These are phyloP conservation scores for Protomyces lactucae-debilis DNA, from an alignment of 1,139 yeast species.

Conservation along the genomic window DNA sequence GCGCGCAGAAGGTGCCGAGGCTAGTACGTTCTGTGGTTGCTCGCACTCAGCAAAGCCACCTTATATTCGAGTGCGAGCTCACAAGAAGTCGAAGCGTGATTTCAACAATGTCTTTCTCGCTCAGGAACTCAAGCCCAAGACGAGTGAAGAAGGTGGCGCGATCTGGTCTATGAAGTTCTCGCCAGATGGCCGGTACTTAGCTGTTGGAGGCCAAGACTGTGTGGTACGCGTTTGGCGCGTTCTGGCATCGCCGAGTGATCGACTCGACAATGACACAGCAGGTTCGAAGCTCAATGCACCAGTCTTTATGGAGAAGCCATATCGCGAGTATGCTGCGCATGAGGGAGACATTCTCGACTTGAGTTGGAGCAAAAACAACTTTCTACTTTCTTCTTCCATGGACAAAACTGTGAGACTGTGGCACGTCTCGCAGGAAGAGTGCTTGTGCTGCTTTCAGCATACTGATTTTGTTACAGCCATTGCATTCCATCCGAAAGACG, in stretches of 20 bases:
- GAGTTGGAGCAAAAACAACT: conserved; percentile 87
- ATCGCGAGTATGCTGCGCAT: conserved; percentile 62
- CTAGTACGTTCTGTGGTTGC: conserved; percentile 37
- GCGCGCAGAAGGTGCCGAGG: conserved; percentile 40
- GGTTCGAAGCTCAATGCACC: conserved; percentile 53
- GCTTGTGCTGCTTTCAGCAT: conserved; percentile 64
- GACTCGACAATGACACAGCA: conserved; percentile 23
- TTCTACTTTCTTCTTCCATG: conserved; percentile 75
- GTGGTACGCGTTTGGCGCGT: conserved; percentile 73
- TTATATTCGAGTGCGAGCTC: conserved; percentile 41
- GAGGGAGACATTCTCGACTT: conserved; percentile 62
- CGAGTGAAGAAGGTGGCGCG: conserved; percentile 39
- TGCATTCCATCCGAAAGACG: conserved; percentile 79
- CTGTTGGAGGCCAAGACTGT: conserved; percentile 76
- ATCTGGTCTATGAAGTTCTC: conserved; percentile 71
- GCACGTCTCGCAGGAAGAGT: conserved; percentile 67
- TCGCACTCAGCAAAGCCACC: conserved; percentile 39
- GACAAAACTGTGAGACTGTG: conserved; percentile 78
- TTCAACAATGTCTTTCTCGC: conserved; percentile 66
- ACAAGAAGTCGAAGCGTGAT: conserved; percentile 38
- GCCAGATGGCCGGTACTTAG: conserved; percentile 72
- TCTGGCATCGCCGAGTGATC: conserved; percentile 60
- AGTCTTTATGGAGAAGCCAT: conserved; percentile 69
- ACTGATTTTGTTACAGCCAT: conserved; percentile 80
- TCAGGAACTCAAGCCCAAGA: conserved; percentile 52